Conservation (phyloP, 2,329 filamentous ascomycete genomes). For the Colletotrichum abscissum region DNA sequence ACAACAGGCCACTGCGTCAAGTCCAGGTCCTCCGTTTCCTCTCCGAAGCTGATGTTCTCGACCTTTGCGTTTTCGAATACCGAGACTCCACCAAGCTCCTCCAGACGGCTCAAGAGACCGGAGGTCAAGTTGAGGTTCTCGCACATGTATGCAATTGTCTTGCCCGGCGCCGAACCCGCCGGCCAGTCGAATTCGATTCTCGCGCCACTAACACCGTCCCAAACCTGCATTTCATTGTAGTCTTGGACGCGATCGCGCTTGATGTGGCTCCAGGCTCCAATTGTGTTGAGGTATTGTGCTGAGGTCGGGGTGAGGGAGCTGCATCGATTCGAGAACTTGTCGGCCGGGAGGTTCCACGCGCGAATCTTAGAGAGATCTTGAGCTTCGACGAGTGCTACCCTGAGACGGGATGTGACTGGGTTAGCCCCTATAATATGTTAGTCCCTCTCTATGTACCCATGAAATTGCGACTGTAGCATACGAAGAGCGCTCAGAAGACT, state of each 20-base stretch:
- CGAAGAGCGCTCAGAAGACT: conserved; percentile 83
- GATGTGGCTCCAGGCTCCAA: conserved; percentile 88
- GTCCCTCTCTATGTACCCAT: not conserved
- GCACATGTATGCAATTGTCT: conserved; percentile 92
- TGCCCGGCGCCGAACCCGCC: conserved; percentile 58
- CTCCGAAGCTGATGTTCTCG: conserved; percentile 81
- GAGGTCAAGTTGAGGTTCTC: conserved; percentile 93
- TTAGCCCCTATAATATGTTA: conserved; percentile 70
- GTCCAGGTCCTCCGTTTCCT: conserved; percentile 76
- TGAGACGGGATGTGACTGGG: conserved; percentile 79
- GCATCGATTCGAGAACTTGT: conserved; percentile 90
- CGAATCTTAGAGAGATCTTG: conserved; percentile 81
- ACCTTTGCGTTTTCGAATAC: conserved; percentile 84
- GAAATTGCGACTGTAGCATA: conserved; percentile 52
- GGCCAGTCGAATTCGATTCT: conserved; percentile 89
- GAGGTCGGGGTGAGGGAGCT: conserved; percentile 93
- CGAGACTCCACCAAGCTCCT: conserved; percentile 75
- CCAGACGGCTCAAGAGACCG: conserved; percentile 77
- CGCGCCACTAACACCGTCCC: conserved; percentile 92
- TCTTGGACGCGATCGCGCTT: conserved; percentile 80
- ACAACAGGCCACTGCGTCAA: conserved; percentile 90
- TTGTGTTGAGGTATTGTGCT: conserved; percentile 81
- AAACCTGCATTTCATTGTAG: conserved; percentile 97
- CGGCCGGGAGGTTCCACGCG: conserved; percentile 73
- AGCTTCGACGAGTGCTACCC: conserved; percentile 89